phyloP scores from a whole-genome alignment of 2,329 filamentous ascomycete genomes.

The Cyanodermella asteris region DNA sequence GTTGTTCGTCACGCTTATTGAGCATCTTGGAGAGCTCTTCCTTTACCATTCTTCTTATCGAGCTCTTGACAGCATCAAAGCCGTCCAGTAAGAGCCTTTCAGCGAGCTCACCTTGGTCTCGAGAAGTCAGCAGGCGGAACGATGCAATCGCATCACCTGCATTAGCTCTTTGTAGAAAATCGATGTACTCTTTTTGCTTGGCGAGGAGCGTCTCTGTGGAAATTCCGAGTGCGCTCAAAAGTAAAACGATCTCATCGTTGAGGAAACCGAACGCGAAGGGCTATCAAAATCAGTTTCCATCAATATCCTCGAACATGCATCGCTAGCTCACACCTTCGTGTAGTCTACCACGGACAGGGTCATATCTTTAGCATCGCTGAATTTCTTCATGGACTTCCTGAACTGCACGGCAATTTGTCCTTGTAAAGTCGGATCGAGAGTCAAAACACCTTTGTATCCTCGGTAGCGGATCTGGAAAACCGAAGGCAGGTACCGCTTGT shows the following conservation, averaged over 20 bases:
- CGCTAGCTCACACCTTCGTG: conserved; percentile 22
- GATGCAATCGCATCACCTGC: conserved; percentile 11
- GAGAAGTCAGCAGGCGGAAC: conserved; percentile 17
- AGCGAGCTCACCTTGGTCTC: conserved; percentile 14
- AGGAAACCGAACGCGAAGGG: conserved; percentile 19
- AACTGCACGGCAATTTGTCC: conserved; percentile 12
- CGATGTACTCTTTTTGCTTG: conserved; percentile 18
- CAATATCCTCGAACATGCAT: not conserved
- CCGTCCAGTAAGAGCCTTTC: conserved; percentile 18
- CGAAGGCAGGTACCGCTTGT: conserved; percentile 17
- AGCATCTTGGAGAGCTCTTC: conserved; percentile 9
- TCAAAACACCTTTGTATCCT: conserved; percentile 23
- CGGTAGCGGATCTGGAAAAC: conserved; percentile 22
- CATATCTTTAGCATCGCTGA: conserved; percentile 16
- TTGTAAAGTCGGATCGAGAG: conserved; percentile 15
- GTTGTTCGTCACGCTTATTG: conserved; percentile 3
- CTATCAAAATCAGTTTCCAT: conserved; percentile 8
- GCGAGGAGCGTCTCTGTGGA: conserved; percentile 11
- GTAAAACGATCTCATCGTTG: conserved; percentile 21
- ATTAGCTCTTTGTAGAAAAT: conserved; percentile 13
- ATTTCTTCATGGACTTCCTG: conserved; percentile 21
- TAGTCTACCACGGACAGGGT: conserved; percentile 19
- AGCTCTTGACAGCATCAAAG: conserved; percentile 13
- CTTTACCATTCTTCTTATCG: conserved; percentile 10
- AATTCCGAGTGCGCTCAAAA: conserved; percentile 18